Base-by-base conservation (phyloP, 2,329 filamentous ascomycete species). In the Thyridium curvatum region DNA sequence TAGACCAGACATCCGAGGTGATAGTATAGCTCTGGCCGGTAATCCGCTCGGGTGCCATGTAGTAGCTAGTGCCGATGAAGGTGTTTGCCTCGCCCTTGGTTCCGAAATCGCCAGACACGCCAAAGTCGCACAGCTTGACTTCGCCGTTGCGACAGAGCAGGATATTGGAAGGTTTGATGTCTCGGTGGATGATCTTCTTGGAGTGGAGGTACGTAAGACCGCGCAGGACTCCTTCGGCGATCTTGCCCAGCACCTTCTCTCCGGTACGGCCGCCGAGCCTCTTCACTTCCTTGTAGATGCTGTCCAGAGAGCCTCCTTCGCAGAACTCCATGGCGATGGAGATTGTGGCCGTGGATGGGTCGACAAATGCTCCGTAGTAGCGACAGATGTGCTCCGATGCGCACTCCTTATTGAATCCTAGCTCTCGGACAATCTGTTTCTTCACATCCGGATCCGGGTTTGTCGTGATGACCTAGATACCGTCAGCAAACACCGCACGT, bases 241-340 rank as follows among this genome's bases (percentile, higher is more conserved):
- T 86, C 67, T 97, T 97, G 46, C 93, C 93, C 4, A 98, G 72
- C 2, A 98, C 93, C 59, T 97, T 98, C 60, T 98, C 93, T 49
- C 93, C 93, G 0, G 91, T 97, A 36, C 93, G 80, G 10, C 93
- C 93, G 32, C 91, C 91, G 2, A 97, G 77, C 51, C 93, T 88
- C 69, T 95, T 95, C 29, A 98, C 90, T 64, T 98, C 93, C 49
- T 87, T 87, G 69, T 98, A 98, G 48, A 98, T 93, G 58, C 87
- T 93, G 66, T 98, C 90, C 15, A 98, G 75, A 34, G 88, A 95
- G 38, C 93, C 93, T 41, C 93, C 93, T 64, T 97, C 93, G 59
- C 93, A 98, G 54, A 94, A 97, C 60, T 98, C 93, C 93, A 98
- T 98, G 41, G 89, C 90, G 56, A 98, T 98, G 35, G 88, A 95